A percentile compares a stretch with the other conserved stretches of the same genome.
phyloP scores from a whole-genome alignment of 2,329 filamentous ascomycete genomes.

The Dothidotthia symphoricarpi region DNA sequence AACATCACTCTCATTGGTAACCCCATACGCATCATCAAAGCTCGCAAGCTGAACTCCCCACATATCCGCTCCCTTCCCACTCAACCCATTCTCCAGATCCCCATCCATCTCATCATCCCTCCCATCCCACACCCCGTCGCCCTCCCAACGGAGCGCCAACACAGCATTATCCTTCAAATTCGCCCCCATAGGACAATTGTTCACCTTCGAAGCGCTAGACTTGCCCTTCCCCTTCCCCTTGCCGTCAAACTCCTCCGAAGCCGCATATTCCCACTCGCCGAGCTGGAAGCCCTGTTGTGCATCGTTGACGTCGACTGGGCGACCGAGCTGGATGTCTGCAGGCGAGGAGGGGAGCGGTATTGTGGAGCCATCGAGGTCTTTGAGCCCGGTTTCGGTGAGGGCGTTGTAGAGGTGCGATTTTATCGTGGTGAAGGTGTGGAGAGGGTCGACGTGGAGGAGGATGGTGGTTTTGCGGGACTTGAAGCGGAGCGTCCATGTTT shows the following conservation, averaged over 20 bases:
- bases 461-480: slow-evolving; percentile 49
- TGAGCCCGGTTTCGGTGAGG: slow-evolving; percentile 41
- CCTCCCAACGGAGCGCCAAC: slow-evolving; percentile 39
- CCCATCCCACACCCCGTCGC: slow-evolving; percentile 25
- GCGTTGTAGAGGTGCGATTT: slow-evolving; percentile 45
- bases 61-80: slow-evolving; percentile 13
- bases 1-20: slow-evolving; percentile 33
- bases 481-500: slow-evolving; percentile 47
- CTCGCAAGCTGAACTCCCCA: slow-evolving; percentile 40
- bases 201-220: slow-evolving; percentile 9
- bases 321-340: slow-evolving; percentile 44
- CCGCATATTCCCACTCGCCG: slow-evolving; percentile 34
- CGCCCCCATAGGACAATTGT: slow-evolving; percentile 37
- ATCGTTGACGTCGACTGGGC: slow-evolving; percentile 43
- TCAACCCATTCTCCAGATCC: slow-evolving; percentile 4
- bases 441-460: slow-evolving; percentile 48
- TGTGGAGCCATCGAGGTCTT: slow-evolving; percentile 29
- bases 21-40: slow-evolving; percentile 41
- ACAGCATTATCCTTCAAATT: slow-evolving; percentile 38
- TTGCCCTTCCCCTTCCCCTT: slow-evolving; percentile 28
- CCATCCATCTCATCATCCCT: slow-evolving; percentile 16
- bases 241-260: slow-evolving; percentile 29
- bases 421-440: slow-evolving; percentile 42
- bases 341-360: slow-evolving; percentile 42
- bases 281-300: slow-evolving; percentile 42